Base-by-base conservation (phyloP, 345 rosid genomes). In the Citrus trifoliata region DNA sequence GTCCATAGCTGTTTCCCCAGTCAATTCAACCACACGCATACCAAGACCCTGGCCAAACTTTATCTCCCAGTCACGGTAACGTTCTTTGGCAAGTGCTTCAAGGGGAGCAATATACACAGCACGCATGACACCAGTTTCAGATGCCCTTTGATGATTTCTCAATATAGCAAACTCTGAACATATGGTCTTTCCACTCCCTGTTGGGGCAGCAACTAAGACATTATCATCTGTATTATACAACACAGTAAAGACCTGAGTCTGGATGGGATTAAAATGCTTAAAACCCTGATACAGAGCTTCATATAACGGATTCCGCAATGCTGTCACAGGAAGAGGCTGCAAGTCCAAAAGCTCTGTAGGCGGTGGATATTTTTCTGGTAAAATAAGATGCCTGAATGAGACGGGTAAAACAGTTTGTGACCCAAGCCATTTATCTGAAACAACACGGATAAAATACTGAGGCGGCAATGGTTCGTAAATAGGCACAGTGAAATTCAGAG, bases 311-410 rank as follows among this genome's bases (percentile, higher is more conserved):
- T 96, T 96, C 85, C 97, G 91, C 84, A 96, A 76, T 5, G 99
- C 99, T 25, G 97, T 88, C 60, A 96, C 99, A 14, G 99, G 98
- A 40, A 96, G 85, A 24, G 99, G 99, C 65, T 94, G 99, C 88
- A 96, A 88, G 80, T 96, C 99, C 78, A 96, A 79, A 25, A 96
- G 84, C 88, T 96, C 99, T 14, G 98, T 96, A 4, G 98, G 98
- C n/a, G 99, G 98, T 59, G 99, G 98, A 81, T 92, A 93, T 89
- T 96, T 96, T 80, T 96, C 98, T 38, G 99, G 99, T 67, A 96
- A 92, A 79, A 94, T 96, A 55, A 96, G 97, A 69, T 96, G 99
- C 83, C 97, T 88, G 86, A 96, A 96, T 74, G 97, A 94, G 76
- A 96, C 87, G 30, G 99, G 99, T 70, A 94, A 82, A 85, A 93